Evolutionary conservation across 345 rosid genomes (phyloP).

Genomic region (Anastatica hierochuntica): DNA sequence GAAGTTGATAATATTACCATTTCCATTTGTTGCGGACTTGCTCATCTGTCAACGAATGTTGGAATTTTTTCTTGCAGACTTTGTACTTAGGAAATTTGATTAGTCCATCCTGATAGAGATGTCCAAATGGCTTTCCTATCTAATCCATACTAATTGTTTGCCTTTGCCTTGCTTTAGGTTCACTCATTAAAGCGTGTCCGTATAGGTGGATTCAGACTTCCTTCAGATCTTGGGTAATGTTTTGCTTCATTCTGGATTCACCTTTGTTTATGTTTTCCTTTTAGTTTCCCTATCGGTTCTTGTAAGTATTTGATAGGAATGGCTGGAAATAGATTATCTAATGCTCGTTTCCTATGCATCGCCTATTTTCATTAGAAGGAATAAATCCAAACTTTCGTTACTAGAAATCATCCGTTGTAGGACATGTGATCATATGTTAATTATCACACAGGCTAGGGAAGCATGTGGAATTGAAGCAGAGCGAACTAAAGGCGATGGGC

Average conservation of each 20-base stretch:
- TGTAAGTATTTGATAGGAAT: too few species aligned
- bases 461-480: slow-evolving; percentile 54
- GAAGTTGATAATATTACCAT: neutral
- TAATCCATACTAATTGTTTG: neutral
- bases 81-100: neutral
- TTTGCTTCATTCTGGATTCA: neutral
- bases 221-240: slow-evolving; percentile 79
- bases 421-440: neutral
- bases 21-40: too few species aligned
- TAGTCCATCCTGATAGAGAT: neutral
- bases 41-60: too few species aligned
- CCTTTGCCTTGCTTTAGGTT: slow-evolving; percentile 36
- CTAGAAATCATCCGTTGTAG: neutral
- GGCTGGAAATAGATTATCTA: too few species aligned
- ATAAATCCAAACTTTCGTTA: too few species aligned
- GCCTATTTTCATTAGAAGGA: too few species aligned
- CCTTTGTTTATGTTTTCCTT: too few species aligned
- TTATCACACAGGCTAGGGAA: slow-evolving; percentile 54
- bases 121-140: neutral
- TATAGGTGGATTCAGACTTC: slow-evolving; percentile 89
- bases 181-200: slow-evolving; percentile 68
- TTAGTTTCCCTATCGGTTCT: too few species aligned
- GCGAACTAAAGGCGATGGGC: slow-evolving; percentile 61
- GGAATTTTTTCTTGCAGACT: too few species aligned
- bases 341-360: too few species aligned